phyloP scores from a whole-genome alignment of 1,284 basidiomycete genomes.

The Athelia sp. region DNA sequence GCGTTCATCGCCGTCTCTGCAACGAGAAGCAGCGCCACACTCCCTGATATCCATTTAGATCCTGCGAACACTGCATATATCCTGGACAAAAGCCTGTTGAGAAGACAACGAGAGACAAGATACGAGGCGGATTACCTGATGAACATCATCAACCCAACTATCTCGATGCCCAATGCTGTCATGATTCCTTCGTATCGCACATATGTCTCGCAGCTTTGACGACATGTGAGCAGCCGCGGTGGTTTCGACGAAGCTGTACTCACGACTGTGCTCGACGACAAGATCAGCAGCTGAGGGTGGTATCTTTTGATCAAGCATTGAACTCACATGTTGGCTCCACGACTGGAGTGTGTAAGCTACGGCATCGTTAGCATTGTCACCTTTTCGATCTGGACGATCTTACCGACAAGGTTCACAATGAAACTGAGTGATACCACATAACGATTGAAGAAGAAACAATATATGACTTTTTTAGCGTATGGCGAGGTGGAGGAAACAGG shows the following conservation, averaged over 20 bases:
- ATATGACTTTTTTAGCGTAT: constrained; percentile 21
- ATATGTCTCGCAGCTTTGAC: constrained; percentile 29
- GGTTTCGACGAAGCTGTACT: constrained; percentile 25
- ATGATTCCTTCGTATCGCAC: constrained; percentile 41
- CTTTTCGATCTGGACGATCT: constrained; percentile 7
- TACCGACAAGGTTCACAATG: constrained; percentile 37
- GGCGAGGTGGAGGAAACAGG: constrained; percentile 1
- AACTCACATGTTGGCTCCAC: too few species aligned
- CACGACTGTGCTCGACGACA: too few species aligned
- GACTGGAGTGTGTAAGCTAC: too few species aligned
- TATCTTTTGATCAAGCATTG: too few species aligned
- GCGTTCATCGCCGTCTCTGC: constrained; percentile 30
- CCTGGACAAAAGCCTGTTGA: constrained; percentile 11
- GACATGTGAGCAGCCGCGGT: constrained; percentile 24
- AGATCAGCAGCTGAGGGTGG: too few species aligned
- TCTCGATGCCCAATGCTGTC: constrained; percentile 36
- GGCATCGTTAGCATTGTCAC: too few species aligned
- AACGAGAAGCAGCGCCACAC: constrained; percentile 22
- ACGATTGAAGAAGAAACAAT: constrained; percentile 25
- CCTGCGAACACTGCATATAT: constrained; percentile 24
- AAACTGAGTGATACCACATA: constrained; percentile 41
- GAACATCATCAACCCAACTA: constrained; percentile 41
- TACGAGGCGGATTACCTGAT: constrained; percentile 38
- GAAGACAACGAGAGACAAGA: background rate
- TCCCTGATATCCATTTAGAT: constrained; percentile 15